Percentiles rank a stretch among this genome's conserved stretches.
Conservation (phyloP, 1,284 basidiomycete species). For the Amylostereum chailletii region DNA sequence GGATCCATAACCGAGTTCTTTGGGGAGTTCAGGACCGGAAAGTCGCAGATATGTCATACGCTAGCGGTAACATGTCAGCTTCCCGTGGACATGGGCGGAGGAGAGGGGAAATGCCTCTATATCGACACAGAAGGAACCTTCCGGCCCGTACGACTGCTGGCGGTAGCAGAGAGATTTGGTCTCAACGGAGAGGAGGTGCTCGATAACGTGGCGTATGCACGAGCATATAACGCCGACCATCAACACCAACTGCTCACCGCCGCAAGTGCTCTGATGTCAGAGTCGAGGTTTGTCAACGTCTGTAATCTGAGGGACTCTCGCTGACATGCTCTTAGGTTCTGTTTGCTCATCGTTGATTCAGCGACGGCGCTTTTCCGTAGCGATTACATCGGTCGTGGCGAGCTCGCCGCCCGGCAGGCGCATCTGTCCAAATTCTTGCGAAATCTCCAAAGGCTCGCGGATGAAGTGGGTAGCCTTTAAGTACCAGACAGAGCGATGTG, state of each 20-base stretch:
- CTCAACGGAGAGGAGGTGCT: slow-evolving; percentile 96
- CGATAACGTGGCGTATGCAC: slow-evolving; percentile 97
- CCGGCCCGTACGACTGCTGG: slow-evolving; percentile 89
- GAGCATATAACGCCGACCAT: slow-evolving; percentile 98
- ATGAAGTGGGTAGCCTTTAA: slow-evolving; percentile 59
- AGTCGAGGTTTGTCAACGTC: slow-evolving; percentile 65
- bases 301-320: neutral
- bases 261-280: slow-evolving; percentile 95
- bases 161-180: slow-evolving; percentile 93
- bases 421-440: slow-evolving; percentile 97
- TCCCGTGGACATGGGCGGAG: slow-evolving; percentile 96
- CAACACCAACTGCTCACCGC: slow-evolving; percentile 87
- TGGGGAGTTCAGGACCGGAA: slow-evolving; percentile 98
- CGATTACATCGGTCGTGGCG: slow-evolving; percentile 93
- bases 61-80: slow-evolving; percentile 98
- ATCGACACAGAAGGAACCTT: slow-evolving; percentile 99
- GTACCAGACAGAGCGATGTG: slow-evolving; percentile 1
- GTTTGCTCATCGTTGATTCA: slow-evolving; percentile 93
- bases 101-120: slow-evolving; percentile 97
- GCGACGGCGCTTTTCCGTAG: slow-evolving; percentile 95
- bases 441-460: slow-evolving; percentile 87
- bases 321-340: slow-evolving; percentile 62
- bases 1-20: slow-evolving; percentile 98
- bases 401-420: slow-evolving; percentile 90
- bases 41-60: slow-evolving; percentile 97